Evolutionary conservation across 495 filamentous ascomycete species (phyloP).

Genomic region (Tuber borchii): DNA sequence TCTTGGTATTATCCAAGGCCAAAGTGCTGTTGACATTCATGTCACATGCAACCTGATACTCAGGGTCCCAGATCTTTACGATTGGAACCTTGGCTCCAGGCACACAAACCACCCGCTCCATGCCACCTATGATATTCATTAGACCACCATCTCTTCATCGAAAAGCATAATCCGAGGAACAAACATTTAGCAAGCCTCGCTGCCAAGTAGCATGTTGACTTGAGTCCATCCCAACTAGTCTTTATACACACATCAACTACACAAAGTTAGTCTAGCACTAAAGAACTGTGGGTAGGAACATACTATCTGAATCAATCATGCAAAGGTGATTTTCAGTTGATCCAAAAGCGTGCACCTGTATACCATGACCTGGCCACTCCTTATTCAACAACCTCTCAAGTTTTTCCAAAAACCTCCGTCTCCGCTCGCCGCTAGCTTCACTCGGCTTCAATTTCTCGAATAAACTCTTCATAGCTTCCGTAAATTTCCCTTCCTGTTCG

Average conservation of each 20-base stretch:
- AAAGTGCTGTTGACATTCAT: constrained; percentile 98
- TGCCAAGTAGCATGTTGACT: constrained; percentile 80
- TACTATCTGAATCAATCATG: constrained; percentile 94
- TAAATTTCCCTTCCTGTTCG: constrained; percentile 70
- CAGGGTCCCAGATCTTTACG: constrained; percentile 97
- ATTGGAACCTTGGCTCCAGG: constrained; percentile 93
- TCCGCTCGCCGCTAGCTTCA: constrained; percentile 65
- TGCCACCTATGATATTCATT: constrained; percentile 61
- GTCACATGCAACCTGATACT: constrained; percentile 82
- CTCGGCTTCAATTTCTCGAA: constrained; percentile 82
- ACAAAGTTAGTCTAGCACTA: constrained; percentile 38
- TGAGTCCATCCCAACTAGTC: constrained; percentile 74
- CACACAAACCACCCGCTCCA: constrained; percentile 91
- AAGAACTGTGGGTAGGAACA: constrained; percentile 38
- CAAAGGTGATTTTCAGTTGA: constrained; percentile 93
- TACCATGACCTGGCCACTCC: constrained; percentile 85
- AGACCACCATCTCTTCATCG: neutral
- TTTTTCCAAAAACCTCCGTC: constrained; percentile 71
- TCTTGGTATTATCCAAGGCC: constrained; percentile 90
- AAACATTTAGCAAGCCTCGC: constrained; percentile 76
- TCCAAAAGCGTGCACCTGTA: constrained; percentile 88
- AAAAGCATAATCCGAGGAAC: constrained; percentile 34
- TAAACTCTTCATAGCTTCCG: constrained; percentile 70
- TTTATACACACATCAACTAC: constrained; percentile 96
- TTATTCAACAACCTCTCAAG: constrained; percentile 77